Base-by-base conservation (phyloP, 805 yeast genomes). In the Sugiyamaella marilandica region DNA sequence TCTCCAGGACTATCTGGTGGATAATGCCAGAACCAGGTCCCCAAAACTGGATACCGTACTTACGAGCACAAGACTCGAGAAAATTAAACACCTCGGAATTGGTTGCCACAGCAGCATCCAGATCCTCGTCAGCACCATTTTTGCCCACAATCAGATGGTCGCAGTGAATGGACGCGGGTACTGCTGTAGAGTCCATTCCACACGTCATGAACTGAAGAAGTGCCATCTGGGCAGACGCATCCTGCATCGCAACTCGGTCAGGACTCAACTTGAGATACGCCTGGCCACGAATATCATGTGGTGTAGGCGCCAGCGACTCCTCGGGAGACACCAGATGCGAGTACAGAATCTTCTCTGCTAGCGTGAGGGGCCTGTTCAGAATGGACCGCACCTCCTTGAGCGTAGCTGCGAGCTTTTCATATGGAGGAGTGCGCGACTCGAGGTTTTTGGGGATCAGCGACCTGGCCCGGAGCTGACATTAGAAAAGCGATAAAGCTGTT, bases 161-260 rank as follows among this genome's bases (percentile, higher is more conserved):
- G 76, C 99, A 94, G 73, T 94, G 99, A 58, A 94, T 92, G 5
- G 97, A 87, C 16, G 88, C 92, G 35, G 99, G 99, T 8, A 95
- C 96, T 5, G 87, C 86, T 16, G 96, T 92, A 35, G 81, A 71
- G 48, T 85, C 76, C 81, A 92, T 81, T 35, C 96, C 95, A 59
- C 97, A 92, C 50, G 97, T 89, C 96, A 94, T 94, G 75, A 94
- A 94, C 74, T 94, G 99, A 63, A 94, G 76, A 61, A 94, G 77
- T n/a, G 99, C 99, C 88, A 92, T 94, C 74, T 94, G 99, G 16
- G 99, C 99, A 32, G 97, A 87, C n/a, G 99, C 99, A 77, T 94
- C 99, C 77, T 94, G 99, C 95, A 95, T 92, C 26, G 99, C 99
- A 46, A 94, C 98, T 70, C 99, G 83, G 69, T 94, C 99, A 21